Evolutionary conservation across 805 yeast species (phyloP).

Genomic region (Clavispora santaluciae): DNA sequence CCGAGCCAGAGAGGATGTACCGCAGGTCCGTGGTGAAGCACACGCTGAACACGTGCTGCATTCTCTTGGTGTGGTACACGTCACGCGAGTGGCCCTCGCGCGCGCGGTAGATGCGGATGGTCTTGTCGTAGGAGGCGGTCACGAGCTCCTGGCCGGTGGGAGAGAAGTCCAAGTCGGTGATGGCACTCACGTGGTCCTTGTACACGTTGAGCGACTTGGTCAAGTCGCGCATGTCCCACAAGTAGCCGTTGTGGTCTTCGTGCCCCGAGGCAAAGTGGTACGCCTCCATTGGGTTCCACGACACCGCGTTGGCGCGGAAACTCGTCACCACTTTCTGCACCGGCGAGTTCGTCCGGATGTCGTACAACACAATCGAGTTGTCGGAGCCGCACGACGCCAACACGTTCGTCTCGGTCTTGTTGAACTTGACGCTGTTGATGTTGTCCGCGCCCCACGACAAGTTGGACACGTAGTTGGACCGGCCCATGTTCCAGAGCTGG

Average conservation of each 20-base stretch:
- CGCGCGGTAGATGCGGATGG: constrained; percentile 73
- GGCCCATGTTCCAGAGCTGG: constrained; percentile 85
- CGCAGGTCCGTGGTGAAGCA: constrained; percentile 85
- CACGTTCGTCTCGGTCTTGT: constrained; percentile 83
- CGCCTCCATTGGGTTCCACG: constrained; percentile 99
- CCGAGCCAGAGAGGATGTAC: constrained; percentile 86
- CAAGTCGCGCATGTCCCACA: constrained; percentile 96
- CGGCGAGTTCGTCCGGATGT: constrained; percentile 84
- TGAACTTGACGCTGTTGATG: constrained; percentile 74
- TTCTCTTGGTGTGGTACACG: constrained; percentile 92
- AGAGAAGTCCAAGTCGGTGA: constrained; percentile 88
- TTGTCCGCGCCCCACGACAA: constrained; percentile 97
- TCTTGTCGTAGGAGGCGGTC: constrained; percentile 92
- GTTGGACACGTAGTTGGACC: constrained; percentile 72
- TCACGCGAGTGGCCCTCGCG: constrained; percentile 91
- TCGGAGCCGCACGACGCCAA: constrained; percentile 84
- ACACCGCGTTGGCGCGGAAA: constrained; percentile 76
- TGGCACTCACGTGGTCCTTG: constrained; percentile 95
- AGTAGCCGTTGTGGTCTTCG: constrained; percentile 92
- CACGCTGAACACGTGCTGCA: constrained; percentile 90
- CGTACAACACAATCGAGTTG: constrained; percentile 85
- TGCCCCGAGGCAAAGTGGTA: constrained; percentile 85
- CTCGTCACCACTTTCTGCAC: constrained; percentile 83
- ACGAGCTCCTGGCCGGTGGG: constrained; percentile 97
- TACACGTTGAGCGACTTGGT: constrained; percentile 73